These are phyloP conservation scores for Hyaloscypha bicolor DNA, from an alignment of 495 filamentous ascomycete genomes.

Conservation along the genomic window DNA sequence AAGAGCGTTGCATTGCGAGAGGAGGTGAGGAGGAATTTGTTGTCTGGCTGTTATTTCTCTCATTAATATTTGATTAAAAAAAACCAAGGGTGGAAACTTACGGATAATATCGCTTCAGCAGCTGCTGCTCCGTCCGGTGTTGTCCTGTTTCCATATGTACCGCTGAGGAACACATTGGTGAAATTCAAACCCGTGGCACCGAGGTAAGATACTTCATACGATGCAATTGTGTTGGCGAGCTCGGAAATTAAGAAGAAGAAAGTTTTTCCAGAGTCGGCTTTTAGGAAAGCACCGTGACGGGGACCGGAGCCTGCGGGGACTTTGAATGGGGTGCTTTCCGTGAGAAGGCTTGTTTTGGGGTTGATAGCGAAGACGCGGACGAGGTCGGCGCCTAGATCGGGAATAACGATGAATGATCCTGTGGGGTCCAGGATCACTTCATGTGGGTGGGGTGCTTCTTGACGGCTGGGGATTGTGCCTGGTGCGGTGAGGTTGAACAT, in stretches of 20 bases:
- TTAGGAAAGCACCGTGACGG: slow-evolving; percentile 66
- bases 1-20: slow-evolving; percentile 62
- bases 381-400: slow-evolving; percentile 75
- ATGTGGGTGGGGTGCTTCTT: slow-evolving; percentile 72
- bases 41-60: slow-evolving; percentile 48
- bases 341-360: slow-evolving; percentile 39
- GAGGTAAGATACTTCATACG: slow-evolving; percentile 59
- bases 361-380: slow-evolving; percentile 64
- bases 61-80: no score
- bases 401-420: slow-evolving; percentile 61
- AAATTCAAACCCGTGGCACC: slow-evolving; percentile 48
- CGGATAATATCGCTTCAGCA: slow-evolving; percentile 56
- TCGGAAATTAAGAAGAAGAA: slow-evolving; percentile 68
- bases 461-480: slow-evolving; percentile 53
- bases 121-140: slow-evolving; percentile 46
- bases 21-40: slow-evolving; percentile 61
- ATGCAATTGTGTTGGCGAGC: slow-evolving; percentile 57
- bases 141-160: slow-evolving; percentile 42
- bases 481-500: slow-evolving; percentile 53
- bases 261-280: slow-evolving; percentile 41
- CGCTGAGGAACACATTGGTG: slow-evolving; percentile 40
- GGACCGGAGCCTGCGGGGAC: slow-evolving; percentile 60
- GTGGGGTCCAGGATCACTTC: slow-evolving; percentile 71
- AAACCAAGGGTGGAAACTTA: slow-evolving; percentile 8
- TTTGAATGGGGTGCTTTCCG: slow-evolving; percentile 36